A percentile compares a stretch with the other conserved stretches of the same genome.
phyloP scores from a whole-genome alignment of 371 early-diverging fungal genomes.

The Lichtheimia ramosa region DNA sequence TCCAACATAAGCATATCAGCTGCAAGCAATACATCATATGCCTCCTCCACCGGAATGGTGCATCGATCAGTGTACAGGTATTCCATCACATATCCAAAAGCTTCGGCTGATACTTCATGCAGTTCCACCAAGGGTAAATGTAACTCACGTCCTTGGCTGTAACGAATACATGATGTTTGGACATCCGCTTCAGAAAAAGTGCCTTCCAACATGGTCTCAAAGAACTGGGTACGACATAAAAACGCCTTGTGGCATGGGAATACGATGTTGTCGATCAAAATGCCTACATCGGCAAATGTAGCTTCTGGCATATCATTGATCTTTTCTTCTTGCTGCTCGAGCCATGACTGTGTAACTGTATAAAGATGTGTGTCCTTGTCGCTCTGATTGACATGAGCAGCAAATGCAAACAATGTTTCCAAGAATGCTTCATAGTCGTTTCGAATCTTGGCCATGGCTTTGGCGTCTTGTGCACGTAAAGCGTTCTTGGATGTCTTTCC shows the following conservation, averaged over 20 bases:
- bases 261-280: conserved; percentile 24
- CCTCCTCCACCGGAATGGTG: conserved; percentile 25
- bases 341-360: no score
- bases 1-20: conserved; percentile 35
- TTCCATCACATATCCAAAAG: conserved; percentile 30
- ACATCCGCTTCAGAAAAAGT: conserved; percentile 27
- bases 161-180: conserved; percentile 4
- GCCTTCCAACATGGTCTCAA: conserved; percentile 32
- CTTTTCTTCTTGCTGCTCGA: no score
- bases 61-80: conserved; percentile 44
- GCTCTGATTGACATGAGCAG: conserved; percentile 3
- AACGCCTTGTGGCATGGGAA: conserved; percentile 37
- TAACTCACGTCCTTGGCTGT: conserved; percentile 4
- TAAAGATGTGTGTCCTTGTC: neutral
- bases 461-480: conserved; percentile 17
- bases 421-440: conserved; percentile 32
- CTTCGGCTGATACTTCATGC: conserved; percentile 20
- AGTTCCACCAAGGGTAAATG: conserved; percentile 24
- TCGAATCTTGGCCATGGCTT: conserved; percentile 28
- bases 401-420: conserved; percentile 7
- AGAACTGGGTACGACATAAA: conserved; percentile 35
- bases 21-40: conserved; percentile 32
- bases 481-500: conserved; percentile 15
- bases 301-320: neutral
- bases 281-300: conserved; percentile 33